Evolutionary conservation across 1,139 yeast species (phyloP).

Genomic region (Kodamaea suecica): DNA sequence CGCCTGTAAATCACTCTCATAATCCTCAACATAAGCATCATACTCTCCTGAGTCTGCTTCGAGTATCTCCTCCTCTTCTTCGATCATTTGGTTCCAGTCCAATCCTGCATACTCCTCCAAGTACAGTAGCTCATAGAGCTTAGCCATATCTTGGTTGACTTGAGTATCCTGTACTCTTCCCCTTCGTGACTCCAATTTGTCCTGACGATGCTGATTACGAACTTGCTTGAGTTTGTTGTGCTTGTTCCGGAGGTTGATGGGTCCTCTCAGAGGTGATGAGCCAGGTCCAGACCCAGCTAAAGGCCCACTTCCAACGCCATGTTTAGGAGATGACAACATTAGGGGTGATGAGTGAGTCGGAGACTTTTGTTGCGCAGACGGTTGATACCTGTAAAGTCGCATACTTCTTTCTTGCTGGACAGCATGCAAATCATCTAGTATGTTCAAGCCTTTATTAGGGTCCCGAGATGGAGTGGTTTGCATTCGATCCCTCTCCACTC

Average conservation of each 20-base stretch:
- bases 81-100: conserved; percentile 29
- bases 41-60: conserved; percentile 12
- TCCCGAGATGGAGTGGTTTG: background rate
- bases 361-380: conserved; percentile 7
- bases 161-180: conserved; percentile 27
- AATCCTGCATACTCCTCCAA: conserved; percentile 16
- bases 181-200: conserved; percentile 22
- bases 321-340: too few species aligned
- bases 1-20: conserved; percentile 18
- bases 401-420: conserved; percentile 11
- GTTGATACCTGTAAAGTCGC: conserved; percentile 8
- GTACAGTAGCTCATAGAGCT: conserved; percentile 19
- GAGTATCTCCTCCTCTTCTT: conserved; percentile 26
- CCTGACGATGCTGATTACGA: conserved; percentile 29
- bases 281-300: background rate
- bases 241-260: conserved; percentile 26
- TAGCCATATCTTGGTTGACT: conserved; percentile 16
- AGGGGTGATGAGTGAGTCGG: too few species aligned
- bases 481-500: background rate
- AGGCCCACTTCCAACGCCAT: background rate
- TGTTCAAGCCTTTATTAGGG: background rate
- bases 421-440: conserved; percentile 10
- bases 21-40: conserved; percentile 11
- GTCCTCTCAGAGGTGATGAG: background rate
- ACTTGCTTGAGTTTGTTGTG: conserved; percentile 26